These are phyloP conservation scores for Paraphaeosphaeria minitans DNA, from an alignment of 2,329 filamentous ascomycete genomes.

Conservation along the genomic window DNA sequence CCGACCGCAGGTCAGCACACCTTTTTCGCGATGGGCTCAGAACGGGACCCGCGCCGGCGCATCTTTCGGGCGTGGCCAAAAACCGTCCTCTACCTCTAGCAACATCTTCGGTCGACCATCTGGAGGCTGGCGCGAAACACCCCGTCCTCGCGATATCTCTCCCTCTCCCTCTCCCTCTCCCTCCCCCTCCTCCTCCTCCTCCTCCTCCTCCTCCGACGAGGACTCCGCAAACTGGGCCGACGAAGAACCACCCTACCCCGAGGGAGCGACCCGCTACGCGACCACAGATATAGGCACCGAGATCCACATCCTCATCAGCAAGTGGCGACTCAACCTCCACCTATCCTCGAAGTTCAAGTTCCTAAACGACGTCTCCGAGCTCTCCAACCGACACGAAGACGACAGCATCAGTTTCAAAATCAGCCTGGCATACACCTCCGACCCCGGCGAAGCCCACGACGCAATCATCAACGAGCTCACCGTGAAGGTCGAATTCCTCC, in stretches of 20 bases:
- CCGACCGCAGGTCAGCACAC: too few species aligned
- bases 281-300: slow-evolving; percentile 1
- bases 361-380: slow-evolving; percentile 9
- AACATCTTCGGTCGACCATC: neutral
- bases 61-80: too few species aligned
- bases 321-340: slow-evolving; percentile 7
- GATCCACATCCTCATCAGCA: slow-evolving; percentile 10
- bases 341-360: slow-evolving; percentile 13
- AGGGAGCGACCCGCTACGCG: slow-evolving; percentile 10
- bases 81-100: neutral
- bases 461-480: slow-evolving; percentile 11
- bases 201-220: too few species aligned
- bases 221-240: neutral
- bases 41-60: too few species aligned
- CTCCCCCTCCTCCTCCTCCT: too few species aligned
- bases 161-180: too few species aligned
- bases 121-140: neutral
- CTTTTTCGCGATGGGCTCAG: too few species aligned
- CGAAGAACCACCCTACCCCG: neutral
- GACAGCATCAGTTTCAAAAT: slow-evolving; percentile 6
- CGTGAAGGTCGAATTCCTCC: slow-evolving; percentile 1
- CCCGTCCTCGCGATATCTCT: neutral
- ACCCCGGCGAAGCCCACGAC: neutral
- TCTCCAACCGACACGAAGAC: neutral
- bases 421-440: neutral